These are phyloP conservation scores for Saturnispora diversa DNA, from an alignment of 805 yeast genomes.

Conservation along the genomic window DNA sequence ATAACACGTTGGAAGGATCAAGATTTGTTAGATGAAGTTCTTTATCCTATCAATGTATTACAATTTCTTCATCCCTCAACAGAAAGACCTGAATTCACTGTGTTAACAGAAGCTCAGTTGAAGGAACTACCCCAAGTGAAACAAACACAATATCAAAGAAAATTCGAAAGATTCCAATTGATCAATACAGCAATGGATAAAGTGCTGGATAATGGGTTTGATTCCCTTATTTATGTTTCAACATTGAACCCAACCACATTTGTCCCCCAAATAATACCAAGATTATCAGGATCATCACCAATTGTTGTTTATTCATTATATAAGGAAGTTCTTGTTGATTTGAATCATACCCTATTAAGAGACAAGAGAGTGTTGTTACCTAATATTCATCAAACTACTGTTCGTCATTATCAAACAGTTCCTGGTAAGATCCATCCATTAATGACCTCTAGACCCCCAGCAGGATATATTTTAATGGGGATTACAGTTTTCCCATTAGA, in stretches of 20 bases:
- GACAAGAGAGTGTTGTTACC: conserved; percentile 78
- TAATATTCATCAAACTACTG: conserved; percentile 70
- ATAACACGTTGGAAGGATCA: conserved; percentile 53
- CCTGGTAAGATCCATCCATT: conserved; percentile 92
- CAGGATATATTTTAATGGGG: conserved; percentile 80
- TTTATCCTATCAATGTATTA: conserved; percentile 54
- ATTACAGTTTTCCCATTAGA: conserved; percentile 69
- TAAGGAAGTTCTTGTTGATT: conserved; percentile 70
- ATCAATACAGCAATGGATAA: conserved; percentile 42
- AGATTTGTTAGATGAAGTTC: conserved; percentile 30
- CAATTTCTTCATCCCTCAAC: conserved; percentile 77
- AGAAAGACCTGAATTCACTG: conserved; percentile 37
- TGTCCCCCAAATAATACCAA: conserved; percentile 52
- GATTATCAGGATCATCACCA: conserved; percentile 79
- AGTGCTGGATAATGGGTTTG: conserved; percentile 50
- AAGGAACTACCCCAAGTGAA: conserved; percentile 50
- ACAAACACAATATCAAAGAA: conserved; percentile 58
- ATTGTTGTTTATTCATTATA: conserved; percentile 73
- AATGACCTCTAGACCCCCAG: conserved; percentile 90
- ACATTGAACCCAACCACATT: conserved; percentile 63
- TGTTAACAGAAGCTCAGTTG: conserved; percentile 44
- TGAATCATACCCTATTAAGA: conserved; percentile 56
- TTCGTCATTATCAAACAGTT: conserved; percentile 82
- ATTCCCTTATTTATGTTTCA: conserved; percentile 66
- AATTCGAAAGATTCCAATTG: conserved; percentile 48